Conservation (phyloP, 305 asterid species). For the Fraxinus nigra region DNA sequence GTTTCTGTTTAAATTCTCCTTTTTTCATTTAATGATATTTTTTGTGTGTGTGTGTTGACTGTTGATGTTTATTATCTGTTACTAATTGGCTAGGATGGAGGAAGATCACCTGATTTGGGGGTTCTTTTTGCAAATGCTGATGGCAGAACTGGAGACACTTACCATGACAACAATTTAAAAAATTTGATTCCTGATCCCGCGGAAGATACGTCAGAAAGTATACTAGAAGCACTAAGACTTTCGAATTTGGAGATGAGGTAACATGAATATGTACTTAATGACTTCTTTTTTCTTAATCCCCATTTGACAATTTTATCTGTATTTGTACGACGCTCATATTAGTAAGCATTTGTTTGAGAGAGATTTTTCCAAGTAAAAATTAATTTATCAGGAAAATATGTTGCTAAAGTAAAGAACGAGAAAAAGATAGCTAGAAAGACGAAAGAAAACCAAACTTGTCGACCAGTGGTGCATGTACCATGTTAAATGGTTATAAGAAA, state of each 20-base stretch:
- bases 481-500: neutral
- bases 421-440: neutral
- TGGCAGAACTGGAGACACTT: constrained; percentile 54
- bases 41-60: neutral
- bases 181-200: constrained; percentile 61
- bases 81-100: constrained; percentile 61
- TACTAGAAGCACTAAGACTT: constrained; percentile 97
- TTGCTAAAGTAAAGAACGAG: neutral
- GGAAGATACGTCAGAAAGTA: constrained; percentile 86
- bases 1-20: neutral
- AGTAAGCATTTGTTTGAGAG: neutral
- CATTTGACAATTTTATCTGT: neutral
- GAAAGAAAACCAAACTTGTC: neutral
- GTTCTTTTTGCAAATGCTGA: constrained; percentile 68
- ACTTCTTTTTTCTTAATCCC: constrained; percentile 14
- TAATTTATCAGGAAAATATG: neutral
- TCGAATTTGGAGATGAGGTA: constrained; percentile 98
- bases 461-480: neutral
- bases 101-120: constrained; percentile 68
- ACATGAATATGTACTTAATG: constrained; percentile 43
- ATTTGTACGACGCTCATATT: neutral
- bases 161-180: constrained; percentile 40
- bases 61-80: constrained; percentile 13
- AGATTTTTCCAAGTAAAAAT: neutral
- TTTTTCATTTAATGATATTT: neutral